These are phyloP conservation scores for Nannochloropsis oceanica DNA, from an alignment of 108 stramenopile genomes.

Conservation along the genomic window DNA sequence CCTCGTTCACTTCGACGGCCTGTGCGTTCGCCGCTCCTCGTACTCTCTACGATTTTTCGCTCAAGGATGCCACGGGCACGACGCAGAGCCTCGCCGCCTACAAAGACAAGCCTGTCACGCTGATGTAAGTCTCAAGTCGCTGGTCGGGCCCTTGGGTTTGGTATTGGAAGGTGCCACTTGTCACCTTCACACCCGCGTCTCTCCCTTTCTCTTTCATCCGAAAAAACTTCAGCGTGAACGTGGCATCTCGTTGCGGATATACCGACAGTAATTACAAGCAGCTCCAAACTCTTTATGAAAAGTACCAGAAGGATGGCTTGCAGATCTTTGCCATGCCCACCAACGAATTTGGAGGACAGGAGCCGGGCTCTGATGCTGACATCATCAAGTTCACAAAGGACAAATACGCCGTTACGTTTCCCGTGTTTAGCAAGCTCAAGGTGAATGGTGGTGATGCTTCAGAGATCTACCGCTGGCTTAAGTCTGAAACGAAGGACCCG, in stretches of 20 bases:
- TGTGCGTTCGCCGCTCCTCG: not conserved
- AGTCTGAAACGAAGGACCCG: not conserved
- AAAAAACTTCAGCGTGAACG: not conserved
- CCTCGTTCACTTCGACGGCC: not conserved
- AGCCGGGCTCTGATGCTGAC: not conserved
- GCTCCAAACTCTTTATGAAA: not conserved
- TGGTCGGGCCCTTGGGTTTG: not conserved
- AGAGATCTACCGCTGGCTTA: not conserved
- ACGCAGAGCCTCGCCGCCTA: not conserved
- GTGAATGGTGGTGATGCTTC: not conserved
- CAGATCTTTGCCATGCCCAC: not conserved
- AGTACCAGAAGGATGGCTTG: not conserved
- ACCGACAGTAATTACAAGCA: not conserved
- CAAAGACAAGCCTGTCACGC: not conserved
- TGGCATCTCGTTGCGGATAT: not conserved
- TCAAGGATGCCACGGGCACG: not conserved
- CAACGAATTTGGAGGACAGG: not conserved
- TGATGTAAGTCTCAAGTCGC: not conserved
- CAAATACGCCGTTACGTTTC: not conserved
- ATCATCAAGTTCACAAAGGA: not conserved
- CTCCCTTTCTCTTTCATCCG: not conserved
- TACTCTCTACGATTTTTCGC: not conserved
- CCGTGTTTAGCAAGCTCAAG: not conserved
- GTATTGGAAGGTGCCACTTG: not conserved
- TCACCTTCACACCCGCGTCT: not conserved